Base-by-base conservation (phyloP, 2,329 filamentous ascomycete genomes). In the Harringtonia lauricola region DNA sequence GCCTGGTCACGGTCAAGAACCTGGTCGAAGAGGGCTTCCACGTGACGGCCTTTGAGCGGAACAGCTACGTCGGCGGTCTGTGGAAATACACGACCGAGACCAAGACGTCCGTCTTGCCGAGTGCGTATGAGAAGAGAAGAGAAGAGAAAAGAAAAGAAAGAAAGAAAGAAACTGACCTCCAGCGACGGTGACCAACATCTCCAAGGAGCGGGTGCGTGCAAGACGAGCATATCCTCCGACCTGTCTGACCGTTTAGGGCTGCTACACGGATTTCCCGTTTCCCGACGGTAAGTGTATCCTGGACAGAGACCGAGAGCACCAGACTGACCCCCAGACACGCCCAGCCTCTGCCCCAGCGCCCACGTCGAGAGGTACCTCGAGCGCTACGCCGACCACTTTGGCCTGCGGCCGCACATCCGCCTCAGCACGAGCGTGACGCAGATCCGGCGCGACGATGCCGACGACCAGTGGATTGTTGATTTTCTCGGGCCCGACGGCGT, bases 231-330 rank as follows among this genome's bases (percentile, higher is more conserved):
- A 63, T 61, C 46, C 10, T 26, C 7, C 6, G 7, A 10, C 24
- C 10, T 26, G 24, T 26, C 24, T 26, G n/a, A n/a, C n/a, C n/a
- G n/a, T 26, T 6, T 61, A 60, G 14, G 62, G 59, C 41, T 59
- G 59, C 9, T 62, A 63, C 48, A 57, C 63, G 3, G 65, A 69
- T 48, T 68, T 59, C 40, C 63, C 64, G 1, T 64, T 68, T 47
- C 58, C 64, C 9, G 64, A 65, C 8, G 55, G 61, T 59, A 49
- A 52, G 56, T 57, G 42, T 39, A 4, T 9, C 28, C 38, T 3
- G 17, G 15, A 30, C 34, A 24, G 15, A 8, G 9, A 3, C 15
- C 9, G 31, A 15, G 8, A 29, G n/a, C 31, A 19, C 13, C 15
- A 15, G 4, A 34, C 26, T 17, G 15, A 39, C 14, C n/a, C 17